Percentiles rank a stretch among this genome's conserved stretches.
Evolutionary conservation across 495 filamentous ascomycete species (phyloP).

Genomic region (Tuber calosporum): DNA sequence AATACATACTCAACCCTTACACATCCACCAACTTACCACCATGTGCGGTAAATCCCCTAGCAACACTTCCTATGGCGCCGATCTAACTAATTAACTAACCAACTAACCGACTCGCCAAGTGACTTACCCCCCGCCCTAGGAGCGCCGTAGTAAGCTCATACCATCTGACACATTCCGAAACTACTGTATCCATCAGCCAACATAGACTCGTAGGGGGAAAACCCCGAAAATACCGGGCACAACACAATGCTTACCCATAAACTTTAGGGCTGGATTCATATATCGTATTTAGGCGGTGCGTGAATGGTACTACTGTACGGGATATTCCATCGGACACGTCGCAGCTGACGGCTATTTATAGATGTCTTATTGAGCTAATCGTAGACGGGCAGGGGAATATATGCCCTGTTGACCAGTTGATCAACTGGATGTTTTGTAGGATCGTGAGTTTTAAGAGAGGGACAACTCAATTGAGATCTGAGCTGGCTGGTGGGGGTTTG

Average conservation of each 20-base stretch:
- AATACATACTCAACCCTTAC: no score
- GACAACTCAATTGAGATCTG: neutral
- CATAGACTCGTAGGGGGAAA: neutral
- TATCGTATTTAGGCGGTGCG: neutral
- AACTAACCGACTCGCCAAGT: no score
- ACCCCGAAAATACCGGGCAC: neutral
- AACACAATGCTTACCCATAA: neutral
- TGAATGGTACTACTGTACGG: neutral
- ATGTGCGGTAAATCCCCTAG: no score
- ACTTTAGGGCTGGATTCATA: neutral
- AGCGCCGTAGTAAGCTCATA: no score
- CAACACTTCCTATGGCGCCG: no score
- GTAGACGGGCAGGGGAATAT: neutral
- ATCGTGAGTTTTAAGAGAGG: neutral
- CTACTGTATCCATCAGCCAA: no score
- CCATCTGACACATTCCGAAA: no score
- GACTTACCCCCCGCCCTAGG: no score
- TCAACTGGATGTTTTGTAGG: neutral
- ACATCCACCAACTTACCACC: no score
- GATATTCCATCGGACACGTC: neutral
- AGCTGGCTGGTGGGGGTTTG: neutral
- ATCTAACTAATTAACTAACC: no score
- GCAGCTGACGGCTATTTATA: neutral
- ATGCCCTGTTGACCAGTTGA: neutral
- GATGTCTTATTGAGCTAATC: neutral